phyloP scores from a whole-genome alignment of 2,329 filamentous ascomycete species.

The Leptographium radiaticola region DNA sequence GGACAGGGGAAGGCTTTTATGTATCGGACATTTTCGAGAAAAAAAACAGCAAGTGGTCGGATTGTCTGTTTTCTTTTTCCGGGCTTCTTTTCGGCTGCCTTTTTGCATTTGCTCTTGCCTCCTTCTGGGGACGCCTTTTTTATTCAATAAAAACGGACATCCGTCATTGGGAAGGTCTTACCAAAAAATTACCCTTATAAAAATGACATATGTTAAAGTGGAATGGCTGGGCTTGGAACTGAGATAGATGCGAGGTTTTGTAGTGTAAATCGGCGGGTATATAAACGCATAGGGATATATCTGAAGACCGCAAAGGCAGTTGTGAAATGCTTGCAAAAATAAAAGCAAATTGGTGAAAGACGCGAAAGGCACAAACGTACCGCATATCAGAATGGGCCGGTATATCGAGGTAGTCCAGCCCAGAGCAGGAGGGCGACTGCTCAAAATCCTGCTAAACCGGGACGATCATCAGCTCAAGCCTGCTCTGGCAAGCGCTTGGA shows the following conservation, averaged over 20 bases:
- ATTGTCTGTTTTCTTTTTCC: neutral
- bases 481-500: neutral
- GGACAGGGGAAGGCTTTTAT: neutral
- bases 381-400: slow-evolving; percentile 39
- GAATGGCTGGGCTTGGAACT: no score
- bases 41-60: neutral
- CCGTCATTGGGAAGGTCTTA: neutral
- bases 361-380: slow-evolving; percentile 24
- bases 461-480: slow-evolving; percentile 12
- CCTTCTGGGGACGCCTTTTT: neutral
- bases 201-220: neutral
- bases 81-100: neutral
- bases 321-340: neutral
- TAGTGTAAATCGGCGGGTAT: neutral
- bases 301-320: no score
- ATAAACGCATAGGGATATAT: no score
- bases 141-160: neutral
- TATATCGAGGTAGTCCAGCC: slow-evolving; percentile 42
- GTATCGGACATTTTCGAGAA: neutral
- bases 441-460: slow-evolving; percentile 36
- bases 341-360: neutral
- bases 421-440: slow-evolving; percentile 33
- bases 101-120: neutral
- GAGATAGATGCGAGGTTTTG: neutral
- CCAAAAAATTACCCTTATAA: neutral